Conservation (phyloP, 2,329 filamentous ascomycete genomes). For the Venturiaceae sp. region DNA sequence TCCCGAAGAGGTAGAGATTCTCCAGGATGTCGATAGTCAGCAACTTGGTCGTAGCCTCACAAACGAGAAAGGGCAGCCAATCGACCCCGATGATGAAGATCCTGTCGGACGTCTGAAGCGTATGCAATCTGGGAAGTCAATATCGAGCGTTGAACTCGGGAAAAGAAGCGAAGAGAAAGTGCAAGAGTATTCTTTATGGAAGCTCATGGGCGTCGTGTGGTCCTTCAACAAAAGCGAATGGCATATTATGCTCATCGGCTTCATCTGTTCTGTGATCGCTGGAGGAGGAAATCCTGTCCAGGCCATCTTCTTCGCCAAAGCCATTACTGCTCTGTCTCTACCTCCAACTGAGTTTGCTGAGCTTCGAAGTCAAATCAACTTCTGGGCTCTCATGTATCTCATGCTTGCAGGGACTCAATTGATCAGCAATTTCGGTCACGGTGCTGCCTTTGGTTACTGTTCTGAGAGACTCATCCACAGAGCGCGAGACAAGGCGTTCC, state of each 20-base stretch:
- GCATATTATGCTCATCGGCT: constrained; percentile 60
- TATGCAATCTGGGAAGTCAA: constrained; percentile 41
- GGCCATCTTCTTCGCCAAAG: constrained; percentile 80
- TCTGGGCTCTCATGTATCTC: constrained; percentile 83
- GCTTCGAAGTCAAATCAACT: constrained; percentile 63
- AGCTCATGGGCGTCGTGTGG: constrained; percentile 67
- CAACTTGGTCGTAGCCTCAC: not conserved
- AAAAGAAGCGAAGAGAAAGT: constrained; percentile 40
- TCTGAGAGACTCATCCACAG: constrained; percentile 80
- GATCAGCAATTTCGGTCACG: constrained; percentile 57
- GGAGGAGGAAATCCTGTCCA: constrained; percentile 71
- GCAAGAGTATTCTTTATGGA: constrained; percentile 59
- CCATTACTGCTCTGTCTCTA: constrained; percentile 62
- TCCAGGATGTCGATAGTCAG: constrained; percentile 18
- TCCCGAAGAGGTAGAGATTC: constrained; percentile 18
- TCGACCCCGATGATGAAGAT: constrained; percentile 52
- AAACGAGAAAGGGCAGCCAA: constrained; percentile 19
- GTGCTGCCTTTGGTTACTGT: constrained; percentile 73
- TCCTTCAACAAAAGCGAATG: constrained; percentile 70
- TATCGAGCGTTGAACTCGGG: constrained; percentile 62
- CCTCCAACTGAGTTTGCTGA: constrained; percentile 40
- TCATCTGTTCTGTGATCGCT: constrained; percentile 65
- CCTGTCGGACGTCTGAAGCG: constrained; percentile 47
- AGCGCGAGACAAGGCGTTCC: constrained; percentile 73
- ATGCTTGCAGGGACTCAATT: constrained; percentile 72